Percentiles rank a stretch among this genome's conserved stretches.
Conservation (phyloP, 257 asterid species). For the Vinca minor region DNA sequence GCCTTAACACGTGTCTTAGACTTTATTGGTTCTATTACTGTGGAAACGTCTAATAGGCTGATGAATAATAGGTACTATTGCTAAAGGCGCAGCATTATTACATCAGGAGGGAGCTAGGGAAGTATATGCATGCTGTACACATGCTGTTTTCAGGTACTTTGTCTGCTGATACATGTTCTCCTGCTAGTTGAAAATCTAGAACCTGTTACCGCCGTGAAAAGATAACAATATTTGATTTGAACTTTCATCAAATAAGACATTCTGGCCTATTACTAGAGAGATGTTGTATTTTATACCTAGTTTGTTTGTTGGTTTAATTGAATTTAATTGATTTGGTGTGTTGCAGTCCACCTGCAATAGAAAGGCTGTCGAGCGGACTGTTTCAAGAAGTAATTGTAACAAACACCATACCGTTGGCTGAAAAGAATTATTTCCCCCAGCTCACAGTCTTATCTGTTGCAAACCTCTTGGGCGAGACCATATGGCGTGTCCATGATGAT, state of each 20-base stretch:
- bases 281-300: background rate
- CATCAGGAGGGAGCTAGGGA: conserved; percentile 99
- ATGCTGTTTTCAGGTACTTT: conserved; percentile 82
- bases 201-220: background rate
- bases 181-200: background rate
- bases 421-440: conserved; percentile 82
- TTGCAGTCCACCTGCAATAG: conserved; percentile 90
- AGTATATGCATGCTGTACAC: conserved; percentile 93
- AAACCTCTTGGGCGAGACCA: conserved; percentile 83
- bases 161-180: background rate
- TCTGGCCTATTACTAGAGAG: background rate
- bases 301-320: background rate
- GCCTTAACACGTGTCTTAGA: background rate
- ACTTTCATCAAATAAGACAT: background rate
- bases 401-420: conserved; percentile 84
- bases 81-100: conserved; percentile 83
- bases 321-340: conserved; percentile 13
- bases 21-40: conserved; percentile 4
- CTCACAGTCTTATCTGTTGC: conserved; percentile 83
- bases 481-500: conserved; percentile 94
- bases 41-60: conserved; percentile 14
- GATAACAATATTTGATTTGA: background rate
- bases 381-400: conserved; percentile 94
- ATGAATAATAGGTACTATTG: conserved; percentile 62
- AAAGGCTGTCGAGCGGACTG: conserved; percentile 82